These are phyloP conservation scores for Boehmeria nivea DNA, from an alignment of 306 rosid genomes.

Conservation along the genomic window DNA sequence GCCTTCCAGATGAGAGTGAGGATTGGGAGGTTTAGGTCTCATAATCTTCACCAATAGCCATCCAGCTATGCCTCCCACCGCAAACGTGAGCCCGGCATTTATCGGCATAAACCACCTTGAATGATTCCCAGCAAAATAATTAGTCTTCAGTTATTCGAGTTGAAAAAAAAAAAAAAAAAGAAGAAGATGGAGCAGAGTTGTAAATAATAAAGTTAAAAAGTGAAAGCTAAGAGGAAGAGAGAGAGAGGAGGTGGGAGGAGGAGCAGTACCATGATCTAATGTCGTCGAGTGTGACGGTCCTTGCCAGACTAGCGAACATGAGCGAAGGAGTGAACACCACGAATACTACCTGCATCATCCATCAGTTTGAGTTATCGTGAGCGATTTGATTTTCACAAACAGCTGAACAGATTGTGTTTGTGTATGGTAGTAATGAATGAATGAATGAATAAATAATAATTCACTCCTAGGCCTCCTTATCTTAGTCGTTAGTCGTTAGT, in stretches of 20 bases:
- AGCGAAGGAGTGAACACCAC: conserved; percentile 76
- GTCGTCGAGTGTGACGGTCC: conserved; percentile 67
- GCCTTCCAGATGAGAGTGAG: conserved; percentile 52
- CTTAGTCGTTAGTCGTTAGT: too few species aligned
- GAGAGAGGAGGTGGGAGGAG: background rate
- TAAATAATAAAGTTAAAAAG: too few species aligned
- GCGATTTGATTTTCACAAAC: too few species aligned
- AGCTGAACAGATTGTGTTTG: too few species aligned
- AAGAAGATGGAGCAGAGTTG: background rate
- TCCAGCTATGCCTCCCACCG: conserved; percentile 71
- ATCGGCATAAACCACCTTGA: conserved; percentile 95
- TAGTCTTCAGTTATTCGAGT: too few species aligned
- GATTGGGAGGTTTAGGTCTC: conserved; percentile 70
- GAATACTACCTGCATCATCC: conserved; percentile 67
- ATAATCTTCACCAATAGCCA: conserved; percentile 68
- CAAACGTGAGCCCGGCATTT: conserved; percentile 67
- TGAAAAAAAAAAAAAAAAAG: background rate
- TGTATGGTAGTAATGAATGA: too few species aligned
- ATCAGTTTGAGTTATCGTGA: too few species aligned
- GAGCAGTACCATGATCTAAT: conserved; percentile 83
- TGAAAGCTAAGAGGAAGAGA: background rate
- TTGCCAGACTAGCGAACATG: conserved; percentile 63
- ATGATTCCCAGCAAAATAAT: too few species aligned
- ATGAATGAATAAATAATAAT: too few species aligned
- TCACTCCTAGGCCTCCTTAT: too few species aligned